These are phyloP conservation scores for Cokeromyces recurvatus DNA, from an alignment of 371 early-diverging fungal genomes.

Conservation along the genomic window DNA sequence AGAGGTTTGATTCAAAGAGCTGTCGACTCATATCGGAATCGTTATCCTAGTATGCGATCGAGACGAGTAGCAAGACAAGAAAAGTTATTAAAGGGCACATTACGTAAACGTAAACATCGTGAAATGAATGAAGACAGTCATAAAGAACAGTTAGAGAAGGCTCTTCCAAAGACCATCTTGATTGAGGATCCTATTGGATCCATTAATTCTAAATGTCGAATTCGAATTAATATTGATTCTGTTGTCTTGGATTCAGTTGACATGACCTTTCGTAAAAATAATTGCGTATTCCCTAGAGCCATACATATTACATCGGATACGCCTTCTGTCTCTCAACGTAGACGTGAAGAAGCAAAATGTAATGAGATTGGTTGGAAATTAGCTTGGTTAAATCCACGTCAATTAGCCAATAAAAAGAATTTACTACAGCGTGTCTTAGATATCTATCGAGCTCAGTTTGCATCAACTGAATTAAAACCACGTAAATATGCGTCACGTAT, in stretches of 20 bases:
- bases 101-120: constrained; percentile 24
- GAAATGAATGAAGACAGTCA: background rate
- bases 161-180: constrained; percentile 18
- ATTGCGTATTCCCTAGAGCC: constrained; percentile 47
- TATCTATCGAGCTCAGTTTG: constrained; percentile 36
- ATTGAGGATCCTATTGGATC: constrained; percentile 15
- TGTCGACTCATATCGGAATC: constrained; percentile 86
- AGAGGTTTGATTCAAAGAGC: constrained; percentile 89
- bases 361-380: constrained; percentile 52
- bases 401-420: constrained; percentile 42
- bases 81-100: constrained; percentile 47
- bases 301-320: constrained; percentile 26
- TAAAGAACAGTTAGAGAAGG: no score
- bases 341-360: constrained; percentile 39
- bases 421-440: constrained; percentile 43
- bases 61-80: constrained; percentile 75
- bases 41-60: constrained; percentile 69
- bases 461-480: constrained; percentile 32
- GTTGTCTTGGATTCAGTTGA: constrained; percentile 37
- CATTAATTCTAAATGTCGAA: constrained; percentile 29
- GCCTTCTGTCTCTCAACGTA: constrained; percentile 22
- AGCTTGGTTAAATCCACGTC: constrained; percentile 46
- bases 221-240: constrained; percentile 43
- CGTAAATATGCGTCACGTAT: constrained; percentile 33
- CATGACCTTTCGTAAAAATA: constrained; percentile 29